phyloP scores from a whole-genome alignment of 805 yeast genomes.

The Candida ipomoeae region DNA sequence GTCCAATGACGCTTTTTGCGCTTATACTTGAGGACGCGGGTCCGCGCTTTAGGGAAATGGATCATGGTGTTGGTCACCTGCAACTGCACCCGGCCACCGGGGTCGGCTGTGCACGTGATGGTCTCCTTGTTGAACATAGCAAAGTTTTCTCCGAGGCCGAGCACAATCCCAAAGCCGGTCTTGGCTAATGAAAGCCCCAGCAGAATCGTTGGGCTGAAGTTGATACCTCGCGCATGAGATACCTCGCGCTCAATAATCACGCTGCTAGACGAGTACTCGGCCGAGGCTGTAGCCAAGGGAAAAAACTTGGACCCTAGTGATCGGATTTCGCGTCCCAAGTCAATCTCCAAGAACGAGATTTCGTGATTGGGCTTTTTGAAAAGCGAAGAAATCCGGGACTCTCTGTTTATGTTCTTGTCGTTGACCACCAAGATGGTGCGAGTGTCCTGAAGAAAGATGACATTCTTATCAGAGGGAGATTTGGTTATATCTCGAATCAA shows the following conservation, averaged over 20 bases:
- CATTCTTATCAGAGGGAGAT: slow-evolving; percentile 2
- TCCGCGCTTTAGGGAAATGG: slow-evolving; percentile 14
- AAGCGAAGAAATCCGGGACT: neutral
- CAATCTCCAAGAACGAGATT: slow-evolving; percentile 10
- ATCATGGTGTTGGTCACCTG: slow-evolving; percentile 17
- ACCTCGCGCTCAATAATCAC: slow-evolving; percentile 12
- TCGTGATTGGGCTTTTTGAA: neutral
- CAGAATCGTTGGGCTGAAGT: slow-evolving; percentile 6
- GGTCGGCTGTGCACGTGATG: slow-evolving; percentile 13
- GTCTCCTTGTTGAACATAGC: slow-evolving; percentile 10
- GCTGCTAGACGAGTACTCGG: slow-evolving; percentile 8
- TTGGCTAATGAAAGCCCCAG: slow-evolving; percentile 5
- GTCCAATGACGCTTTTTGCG: slow-evolving; percentile 1
- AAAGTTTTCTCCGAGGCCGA: slow-evolving; percentile 6
- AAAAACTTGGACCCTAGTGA: slow-evolving; percentile 9
- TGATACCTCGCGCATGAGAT: slow-evolving; percentile 1
- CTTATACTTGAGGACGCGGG: slow-evolving; percentile 7
- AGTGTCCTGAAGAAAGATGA: slow-evolving; percentile 11
- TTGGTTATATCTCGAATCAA: slow-evolving; percentile 1
- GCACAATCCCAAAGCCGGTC: slow-evolving; percentile 4
- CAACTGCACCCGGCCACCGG: slow-evolving; percentile 17
- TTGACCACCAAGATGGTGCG: slow-evolving; percentile 9
- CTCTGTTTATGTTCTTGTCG: slow-evolving; percentile 5
- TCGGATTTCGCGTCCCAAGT: slow-evolving; percentile 10
- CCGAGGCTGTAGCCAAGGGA: slow-evolving; percentile 13